Evolutionary conservation across 305 asterid genomes (phyloP).

Genomic region (Salvia sclarea): DNA sequence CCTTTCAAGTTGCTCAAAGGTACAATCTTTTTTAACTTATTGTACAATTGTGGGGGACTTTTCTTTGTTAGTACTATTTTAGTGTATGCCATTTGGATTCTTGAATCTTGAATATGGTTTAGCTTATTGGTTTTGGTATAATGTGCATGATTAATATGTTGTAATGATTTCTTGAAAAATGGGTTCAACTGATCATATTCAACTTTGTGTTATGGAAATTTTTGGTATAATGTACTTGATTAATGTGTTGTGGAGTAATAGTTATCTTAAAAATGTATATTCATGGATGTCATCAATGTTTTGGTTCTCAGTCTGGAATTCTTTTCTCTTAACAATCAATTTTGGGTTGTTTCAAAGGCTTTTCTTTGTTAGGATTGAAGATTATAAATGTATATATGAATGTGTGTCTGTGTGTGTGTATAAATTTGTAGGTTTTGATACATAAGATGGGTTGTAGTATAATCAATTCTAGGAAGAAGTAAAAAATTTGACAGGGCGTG

Average conservation of each 20-base stretch:
- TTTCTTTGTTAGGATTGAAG: not conserved
- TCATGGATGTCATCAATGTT: not conserved
- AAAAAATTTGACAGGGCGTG: not conserved
- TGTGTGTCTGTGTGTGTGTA: not conserved
- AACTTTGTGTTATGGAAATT: too few relatives aligned
- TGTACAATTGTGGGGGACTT: conserved; percentile 2
- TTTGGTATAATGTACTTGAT: conserved; percentile 19
- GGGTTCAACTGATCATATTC: too few relatives aligned
- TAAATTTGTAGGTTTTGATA: not conserved
- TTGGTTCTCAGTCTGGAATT: conserved; percentile 5
- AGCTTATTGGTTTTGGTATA: conserved; percentile 15
- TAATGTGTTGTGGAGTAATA: conserved; percentile 7
- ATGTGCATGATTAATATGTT: not conserved
- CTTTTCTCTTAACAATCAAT: not conserved
- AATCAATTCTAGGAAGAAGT: not conserved
- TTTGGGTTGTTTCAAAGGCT: not conserved
- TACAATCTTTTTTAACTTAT: conserved; percentile 33
- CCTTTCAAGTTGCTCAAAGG: conserved; percentile 58
- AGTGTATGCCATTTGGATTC: not conserved
- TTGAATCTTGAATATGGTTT: not conserved
- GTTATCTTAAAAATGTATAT: conserved; percentile 4
- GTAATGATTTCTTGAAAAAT: not conserved
- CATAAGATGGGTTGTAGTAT: not conserved
- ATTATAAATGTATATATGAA: not conserved
- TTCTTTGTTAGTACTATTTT: not conserved